A percentile compares a stretch with the other conserved stretches of the same genome.
Evolutionary conservation across 805 yeast genomes (phyloP).

Genomic region (Sugiyamaella mastotermitis): DNA sequence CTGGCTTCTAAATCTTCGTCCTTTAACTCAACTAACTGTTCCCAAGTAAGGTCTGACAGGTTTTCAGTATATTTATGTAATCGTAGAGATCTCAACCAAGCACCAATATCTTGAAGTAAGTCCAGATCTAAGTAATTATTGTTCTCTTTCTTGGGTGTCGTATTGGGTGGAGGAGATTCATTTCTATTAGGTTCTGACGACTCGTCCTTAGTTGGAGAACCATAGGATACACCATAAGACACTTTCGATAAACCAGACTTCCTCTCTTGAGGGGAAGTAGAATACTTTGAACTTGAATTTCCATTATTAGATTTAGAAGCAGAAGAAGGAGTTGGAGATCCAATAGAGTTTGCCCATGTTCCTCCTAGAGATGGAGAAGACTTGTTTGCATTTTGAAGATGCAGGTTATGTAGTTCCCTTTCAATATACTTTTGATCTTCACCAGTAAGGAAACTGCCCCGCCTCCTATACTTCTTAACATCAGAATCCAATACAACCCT

Average conservation of each 20-base stretch:
- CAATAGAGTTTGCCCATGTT: not conserved
- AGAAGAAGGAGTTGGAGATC: slow-evolving; percentile 1
- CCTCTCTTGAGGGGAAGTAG: slow-evolving; percentile 12
- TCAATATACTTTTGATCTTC: slow-evolving; percentile 16
- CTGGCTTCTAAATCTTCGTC: slow-evolving; percentile 65
- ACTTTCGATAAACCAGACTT: slow-evolving; percentile 12
- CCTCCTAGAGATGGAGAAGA: not conserved
- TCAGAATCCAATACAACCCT: slow-evolving; percentile 40
- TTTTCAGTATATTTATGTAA: slow-evolving; percentile 91
- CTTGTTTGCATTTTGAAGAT: slow-evolving; percentile 4
- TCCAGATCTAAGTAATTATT: slow-evolving; percentile 27
- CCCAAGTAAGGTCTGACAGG: slow-evolving; percentile 71
- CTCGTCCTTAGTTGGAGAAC: slow-evolving; percentile 4
- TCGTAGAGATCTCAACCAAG: slow-evolving; percentile 85
- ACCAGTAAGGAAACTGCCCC: slow-evolving; percentile 10
- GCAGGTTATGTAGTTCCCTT: slow-evolving; percentile 13
- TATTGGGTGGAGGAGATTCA: slow-evolving; percentile 36
- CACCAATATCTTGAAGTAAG: slow-evolving; percentile 68
- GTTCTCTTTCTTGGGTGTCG: slow-evolving; percentile 37
- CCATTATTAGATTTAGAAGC: not conserved
- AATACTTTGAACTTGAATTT: not conserved
- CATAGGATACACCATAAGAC: slow-evolving; percentile 6
- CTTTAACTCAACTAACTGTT: slow-evolving; percentile 60
- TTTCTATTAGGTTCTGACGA: slow-evolving; percentile 13
- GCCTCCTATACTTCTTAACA: slow-evolving; percentile 25